A percentile compares a stretch with the other conserved stretches of the same genome.
phyloP scores from a whole-genome alignment of 257 asterid genomes.

The Penstemon davidsonii region DNA sequence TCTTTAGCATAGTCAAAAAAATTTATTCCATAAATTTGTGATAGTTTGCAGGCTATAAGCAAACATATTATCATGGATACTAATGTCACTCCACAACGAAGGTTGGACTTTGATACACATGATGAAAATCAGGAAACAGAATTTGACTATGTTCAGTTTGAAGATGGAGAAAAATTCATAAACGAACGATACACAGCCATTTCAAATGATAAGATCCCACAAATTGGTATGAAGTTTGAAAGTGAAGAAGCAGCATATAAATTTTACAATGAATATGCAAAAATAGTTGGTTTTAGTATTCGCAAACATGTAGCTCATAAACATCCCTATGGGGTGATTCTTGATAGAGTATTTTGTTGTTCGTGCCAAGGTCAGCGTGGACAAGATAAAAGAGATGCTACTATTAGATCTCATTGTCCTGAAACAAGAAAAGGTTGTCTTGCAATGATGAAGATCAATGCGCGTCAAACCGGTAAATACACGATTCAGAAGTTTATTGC shows the following conservation, averaged over 20 bases:
- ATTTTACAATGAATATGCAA: constrained; percentile 10
- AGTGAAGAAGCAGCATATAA: constrained; percentile 2
- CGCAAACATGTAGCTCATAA: not conserved
- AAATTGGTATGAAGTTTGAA: constrained; percentile 18
- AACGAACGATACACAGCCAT: not conserved
- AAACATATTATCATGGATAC: too few species aligned
- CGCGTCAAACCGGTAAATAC: not conserved
- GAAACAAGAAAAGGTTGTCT: constrained; percentile 7
- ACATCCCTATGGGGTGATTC: not conserved
- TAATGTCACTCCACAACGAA: too few species aligned
- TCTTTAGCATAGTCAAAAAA: too few species aligned
- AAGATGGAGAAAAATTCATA: not conserved
- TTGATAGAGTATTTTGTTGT: constrained; percentile 15
- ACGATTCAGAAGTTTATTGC: not conserved
- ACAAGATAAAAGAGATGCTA: not conserved
- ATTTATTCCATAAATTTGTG: too few species aligned
- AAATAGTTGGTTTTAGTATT: constrained; percentile 1
- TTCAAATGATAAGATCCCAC: not conserved
- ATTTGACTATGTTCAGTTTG: not conserved
- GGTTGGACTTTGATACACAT: not conserved
- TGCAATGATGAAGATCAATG: constrained; percentile 9
- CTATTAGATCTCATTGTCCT: not conserved
- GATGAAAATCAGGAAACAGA: not conserved
- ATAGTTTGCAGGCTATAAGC: too few species aligned
- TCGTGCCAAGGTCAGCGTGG: not conserved